A percentile compares a stretch with the other conserved stretches of the same genome.
phyloP scores from a whole-genome alignment of 1,284 basidiomycete genomes.

The Ceratobasidium sp. region DNA sequence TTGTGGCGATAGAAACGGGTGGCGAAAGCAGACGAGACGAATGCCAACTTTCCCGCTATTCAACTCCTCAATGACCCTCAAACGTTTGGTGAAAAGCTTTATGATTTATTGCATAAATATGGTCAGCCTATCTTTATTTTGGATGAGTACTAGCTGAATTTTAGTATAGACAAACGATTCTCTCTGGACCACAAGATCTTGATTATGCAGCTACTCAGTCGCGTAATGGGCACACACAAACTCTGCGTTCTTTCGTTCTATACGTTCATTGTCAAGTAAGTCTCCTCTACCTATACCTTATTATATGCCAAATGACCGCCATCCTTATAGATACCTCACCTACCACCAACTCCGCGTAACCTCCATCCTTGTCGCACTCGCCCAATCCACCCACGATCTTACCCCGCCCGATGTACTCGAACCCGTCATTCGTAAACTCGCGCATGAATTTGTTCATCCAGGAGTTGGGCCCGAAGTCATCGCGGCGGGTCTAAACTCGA shows the following conservation, averaged over 20 bases:
- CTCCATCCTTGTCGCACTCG: conserved; percentile 93
- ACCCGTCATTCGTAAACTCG: conserved; percentile 91
- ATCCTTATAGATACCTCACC: conserved; percentile 80
- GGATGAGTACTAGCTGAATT: neutral
- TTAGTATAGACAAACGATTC: conserved; percentile 83
- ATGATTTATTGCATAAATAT: conserved; percentile 85
- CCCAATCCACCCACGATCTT: conserved; percentile 95
- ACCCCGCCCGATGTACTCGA: conserved; percentile 94
- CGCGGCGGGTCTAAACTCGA: conserved; percentile 94
- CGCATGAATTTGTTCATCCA: conserved; percentile 97
- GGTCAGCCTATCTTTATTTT: conserved; percentile 52
- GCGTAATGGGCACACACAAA: conserved; percentile 94
- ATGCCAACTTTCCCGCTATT: conserved; percentile 91
- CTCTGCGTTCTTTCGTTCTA: conserved; percentile 97
- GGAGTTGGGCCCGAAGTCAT: conserved; percentile 97
- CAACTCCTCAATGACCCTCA: conserved; percentile 97
- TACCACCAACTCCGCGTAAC: conserved; percentile 96
- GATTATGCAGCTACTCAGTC: conserved; percentile 96
- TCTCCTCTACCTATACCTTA: neutral
- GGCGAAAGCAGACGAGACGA: conserved; percentile 64
- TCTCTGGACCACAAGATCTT: conserved; percentile 97
- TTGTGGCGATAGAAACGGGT: conserved; percentile 66
- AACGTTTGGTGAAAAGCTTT: conserved; percentile 94
- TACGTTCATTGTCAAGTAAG: conserved; percentile 85
- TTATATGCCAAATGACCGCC: neutral